These are phyloP conservation scores for Hansenula lynferdii DNA, from an alignment of 1,139 yeast genomes.

Conservation along the genomic window DNA sequence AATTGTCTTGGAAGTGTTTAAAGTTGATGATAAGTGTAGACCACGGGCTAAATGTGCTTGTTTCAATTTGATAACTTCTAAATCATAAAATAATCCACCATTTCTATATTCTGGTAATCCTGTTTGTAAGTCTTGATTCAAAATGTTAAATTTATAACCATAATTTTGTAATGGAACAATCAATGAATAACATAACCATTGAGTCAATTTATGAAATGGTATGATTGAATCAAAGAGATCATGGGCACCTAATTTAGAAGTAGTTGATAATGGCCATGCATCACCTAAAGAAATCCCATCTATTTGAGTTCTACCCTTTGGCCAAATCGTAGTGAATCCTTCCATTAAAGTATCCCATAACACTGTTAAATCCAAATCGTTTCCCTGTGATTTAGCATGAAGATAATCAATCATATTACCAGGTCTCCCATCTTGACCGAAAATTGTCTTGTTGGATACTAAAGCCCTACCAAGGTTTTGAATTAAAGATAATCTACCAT, in stretches of 20 bases:
- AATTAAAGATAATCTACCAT: constrained; percentile 43
- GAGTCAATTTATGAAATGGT: constrained; percentile 58
- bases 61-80: constrained; percentile 43
- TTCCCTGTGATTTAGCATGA: constrained; percentile 16
- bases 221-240: constrained; percentile 34
- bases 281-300: constrained; percentile 50
- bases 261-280: constrained; percentile 45
- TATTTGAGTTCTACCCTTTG: constrained; percentile 45
- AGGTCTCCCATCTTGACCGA: constrained; percentile 46
- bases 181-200: constrained; percentile 58
- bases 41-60: constrained; percentile 32
- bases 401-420: constrained; percentile 49
- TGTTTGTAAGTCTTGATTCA: constrained; percentile 41
- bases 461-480: constrained; percentile 42
- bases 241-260: constrained; percentile 24
- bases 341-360: constrained; percentile 50
- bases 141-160: constrained; percentile 35
- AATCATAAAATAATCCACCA: constrained; percentile 55
- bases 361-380: constrained; percentile 33
- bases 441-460: constrained; percentile 29
- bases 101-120: constrained; percentile 63
- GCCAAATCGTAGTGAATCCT: constrained; percentile 53
- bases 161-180: constrained; percentile 43
- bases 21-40: constrained; percentile 25
- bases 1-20: constrained; percentile 27